These are phyloP conservation scores for Litchi chinensis DNA, from an alignment of 345 rosid species.

Conservation along the genomic window DNA sequence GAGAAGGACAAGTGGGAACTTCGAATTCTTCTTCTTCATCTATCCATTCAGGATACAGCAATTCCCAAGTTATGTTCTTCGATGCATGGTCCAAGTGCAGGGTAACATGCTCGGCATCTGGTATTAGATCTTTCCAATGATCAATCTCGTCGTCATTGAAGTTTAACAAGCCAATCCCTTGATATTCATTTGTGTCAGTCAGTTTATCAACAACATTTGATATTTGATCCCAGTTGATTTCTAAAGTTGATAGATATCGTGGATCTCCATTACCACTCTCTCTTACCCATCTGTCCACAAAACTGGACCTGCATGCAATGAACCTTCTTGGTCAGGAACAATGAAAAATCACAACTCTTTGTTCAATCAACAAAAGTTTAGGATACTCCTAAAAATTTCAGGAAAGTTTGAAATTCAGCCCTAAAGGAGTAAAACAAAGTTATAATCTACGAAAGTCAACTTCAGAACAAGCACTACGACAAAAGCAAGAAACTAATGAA, in stretches of 20 bases:
- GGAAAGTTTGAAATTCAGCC: background rate
- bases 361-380: background rate
- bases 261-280: constrained; percentile 43
- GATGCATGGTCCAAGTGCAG: constrained; percentile 49
- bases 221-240: constrained; percentile 67
- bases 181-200: constrained; percentile 47
- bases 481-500: background rate
- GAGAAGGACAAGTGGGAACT: constrained; percentile 77
- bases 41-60: constrained; percentile 88
- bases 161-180: constrained; percentile 75
- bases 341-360: background rate
- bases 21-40: constrained; percentile 88
- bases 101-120: constrained; percentile 61
- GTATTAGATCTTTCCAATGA: constrained; percentile 55
- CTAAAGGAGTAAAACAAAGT: background rate
- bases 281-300: constrained; percentile 54
- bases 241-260: constrained; percentile 57
- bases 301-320: constrained; percentile 36
- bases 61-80: constrained; percentile 69
- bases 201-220: constrained; percentile 52
- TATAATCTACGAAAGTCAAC: background rate
- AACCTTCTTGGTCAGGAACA: constrained; percentile 21
- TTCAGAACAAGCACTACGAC: background rate
- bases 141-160: constrained; percentile 61
- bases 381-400: background rate